A percentile compares a stretch with the other conserved stretches of the same genome.
Conservation (phyloP, 352 stramenopile genomes). For the Pythium pyrilobum region DNA sequence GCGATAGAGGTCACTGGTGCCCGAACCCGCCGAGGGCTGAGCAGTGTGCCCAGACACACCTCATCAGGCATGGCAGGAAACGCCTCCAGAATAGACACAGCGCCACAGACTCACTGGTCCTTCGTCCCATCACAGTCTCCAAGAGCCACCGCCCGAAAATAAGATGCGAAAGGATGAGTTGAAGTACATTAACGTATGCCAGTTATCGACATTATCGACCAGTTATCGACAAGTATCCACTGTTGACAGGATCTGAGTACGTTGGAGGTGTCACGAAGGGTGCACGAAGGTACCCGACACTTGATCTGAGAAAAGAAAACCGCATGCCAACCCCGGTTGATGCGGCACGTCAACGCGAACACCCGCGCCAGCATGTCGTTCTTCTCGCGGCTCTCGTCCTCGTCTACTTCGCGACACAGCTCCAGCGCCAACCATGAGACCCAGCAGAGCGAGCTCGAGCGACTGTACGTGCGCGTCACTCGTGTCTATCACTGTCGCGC, state of each 20-base stretch:
- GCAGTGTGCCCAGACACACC: too few relatives aligned
- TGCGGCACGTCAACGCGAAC: not conserved
- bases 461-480: slow-evolving; percentile 40
- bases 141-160: too few relatives aligned
- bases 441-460: slow-evolving; percentile 76
- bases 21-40: too few relatives aligned
- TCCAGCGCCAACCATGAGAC: slow-evolving; percentile 49
- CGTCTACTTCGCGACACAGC: slow-evolving; percentile 20
- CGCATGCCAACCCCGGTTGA: not conserved
- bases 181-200: not conserved
- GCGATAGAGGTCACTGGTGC: too few relatives aligned
- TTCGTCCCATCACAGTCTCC: too few relatives aligned
- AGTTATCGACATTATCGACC: not conserved
- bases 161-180: too few relatives aligned
- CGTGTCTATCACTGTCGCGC: not conserved
- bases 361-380: slow-evolving; percentile 37
- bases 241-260: not conserved
- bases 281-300: not conserved
- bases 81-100: too few relatives aligned
- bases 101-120: too few relatives aligned
- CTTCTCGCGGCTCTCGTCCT: slow-evolving; percentile 46
- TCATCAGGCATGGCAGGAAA: too few relatives aligned
- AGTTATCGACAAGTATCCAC: not conserved
- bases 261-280: slow-evolving; percentile 17
- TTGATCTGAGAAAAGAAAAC: not conserved